Percentiles rank a stretch among this genome's conserved stretches.
Evolutionary conservation across 2,329 filamentous ascomycete species (phyloP).

Genomic region (Stagonosporopsis cucurbitacearum): DNA sequence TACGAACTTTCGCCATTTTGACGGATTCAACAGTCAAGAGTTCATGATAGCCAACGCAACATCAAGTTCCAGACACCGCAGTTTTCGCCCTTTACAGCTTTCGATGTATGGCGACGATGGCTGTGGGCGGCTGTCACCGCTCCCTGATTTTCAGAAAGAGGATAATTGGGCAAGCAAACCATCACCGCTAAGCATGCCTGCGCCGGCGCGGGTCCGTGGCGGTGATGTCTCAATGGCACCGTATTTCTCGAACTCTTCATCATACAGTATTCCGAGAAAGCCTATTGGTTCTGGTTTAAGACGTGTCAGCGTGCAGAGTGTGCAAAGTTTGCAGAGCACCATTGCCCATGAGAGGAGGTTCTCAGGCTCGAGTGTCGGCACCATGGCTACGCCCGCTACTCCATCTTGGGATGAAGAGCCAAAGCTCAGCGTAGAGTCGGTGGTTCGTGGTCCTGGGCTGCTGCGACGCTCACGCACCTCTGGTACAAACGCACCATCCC

Average conservation of each 20-base stretch:
- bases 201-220: constrained; percentile 42
- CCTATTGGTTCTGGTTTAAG: constrained; percentile 40
- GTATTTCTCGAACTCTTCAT: constrained; percentile 35
- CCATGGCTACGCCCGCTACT: constrained; percentile 33
- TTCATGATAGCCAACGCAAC: constrained; percentile 43
- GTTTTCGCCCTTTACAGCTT: constrained; percentile 49
- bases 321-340: constrained; percentile 34
- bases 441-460: constrained; percentile 25
- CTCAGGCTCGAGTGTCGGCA: constrained; percentile 31
- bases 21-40: constrained; percentile 41
- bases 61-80: constrained; percentile 41
- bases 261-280: constrained; percentile 43
- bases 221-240: constrained; percentile 39
- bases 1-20: constrained; percentile 46
- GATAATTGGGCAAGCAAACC: constrained; percentile 36
- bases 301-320: constrained; percentile 36
- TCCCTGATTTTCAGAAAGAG: constrained; percentile 47
- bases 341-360: constrained; percentile 28
- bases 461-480: constrained; percentile 40
- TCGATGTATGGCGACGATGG: constrained; percentile 48
- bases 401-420: constrained; percentile 37
- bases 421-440: constrained; percentile 25
- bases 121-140: constrained; percentile 43
- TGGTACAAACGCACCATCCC: constrained; percentile 38
- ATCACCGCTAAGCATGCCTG: constrained; percentile 40